Evolutionary conservation across 2,329 filamentous ascomycete genomes (phyloP).

Genomic region (Colletotrichum musicola): DNA sequence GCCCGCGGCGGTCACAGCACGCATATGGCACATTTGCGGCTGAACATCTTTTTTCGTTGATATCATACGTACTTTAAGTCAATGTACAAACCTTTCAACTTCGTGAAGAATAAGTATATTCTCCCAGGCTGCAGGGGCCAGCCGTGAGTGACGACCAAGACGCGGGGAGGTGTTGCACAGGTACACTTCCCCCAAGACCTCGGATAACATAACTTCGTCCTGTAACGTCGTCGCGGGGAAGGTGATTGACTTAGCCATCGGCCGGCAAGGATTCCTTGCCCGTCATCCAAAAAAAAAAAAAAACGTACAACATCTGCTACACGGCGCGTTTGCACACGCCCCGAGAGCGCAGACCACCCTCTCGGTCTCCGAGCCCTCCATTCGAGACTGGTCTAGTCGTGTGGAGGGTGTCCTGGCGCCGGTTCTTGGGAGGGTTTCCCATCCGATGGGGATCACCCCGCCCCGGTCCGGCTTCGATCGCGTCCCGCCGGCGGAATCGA

Average conservation of each 20-base stretch:
- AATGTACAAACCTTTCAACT: conserved; percentile 27
- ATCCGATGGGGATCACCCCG: too few species aligned
- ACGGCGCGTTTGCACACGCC: neutral
- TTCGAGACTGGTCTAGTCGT: too few species aligned
- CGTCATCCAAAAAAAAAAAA: conserved; percentile 35
- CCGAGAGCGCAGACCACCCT: conserved; percentile 12
- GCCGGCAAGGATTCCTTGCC: conserved; percentile 32
- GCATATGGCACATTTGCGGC: neutral
- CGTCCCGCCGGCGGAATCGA: too few species aligned
- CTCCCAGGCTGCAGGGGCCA: neutral
- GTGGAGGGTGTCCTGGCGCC: too few species aligned
- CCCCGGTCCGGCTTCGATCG: too few species aligned
- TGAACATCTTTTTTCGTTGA: conserved; percentile 1
- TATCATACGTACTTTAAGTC: conserved; percentile 22
- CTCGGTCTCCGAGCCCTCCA: neutral
- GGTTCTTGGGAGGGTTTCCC: too few species aligned
- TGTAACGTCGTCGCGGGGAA: conserved; percentile 30
- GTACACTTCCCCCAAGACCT: conserved; percentile 1
- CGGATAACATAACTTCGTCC: conserved; percentile 16
- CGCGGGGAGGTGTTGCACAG: neutral
- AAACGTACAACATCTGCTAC: conserved; percentile 19
- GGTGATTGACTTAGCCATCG: neutral
- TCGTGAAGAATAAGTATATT: neutral
- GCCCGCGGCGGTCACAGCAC: conserved; percentile 8
- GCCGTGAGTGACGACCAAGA: neutral